phyloP scores from a whole-genome alignment of 352 stramenopile species.

The Nothophytophthora sp. region DNA sequence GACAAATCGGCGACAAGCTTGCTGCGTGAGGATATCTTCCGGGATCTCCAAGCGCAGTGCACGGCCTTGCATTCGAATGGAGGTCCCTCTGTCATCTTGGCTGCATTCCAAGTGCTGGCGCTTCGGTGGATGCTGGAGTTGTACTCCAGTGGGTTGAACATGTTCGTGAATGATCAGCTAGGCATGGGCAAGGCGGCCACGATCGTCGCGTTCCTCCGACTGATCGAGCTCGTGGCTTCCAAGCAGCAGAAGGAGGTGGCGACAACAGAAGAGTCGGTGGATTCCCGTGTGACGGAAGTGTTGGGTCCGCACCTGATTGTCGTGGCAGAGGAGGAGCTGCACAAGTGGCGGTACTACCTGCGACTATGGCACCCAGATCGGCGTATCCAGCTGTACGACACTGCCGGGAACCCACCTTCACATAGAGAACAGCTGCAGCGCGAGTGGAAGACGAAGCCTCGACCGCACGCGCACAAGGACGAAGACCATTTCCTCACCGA shows the following conservation, averaged over 20 bases:
- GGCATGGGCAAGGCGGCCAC: conserved; percentile 86
- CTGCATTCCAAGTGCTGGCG: conserved; percentile 74
- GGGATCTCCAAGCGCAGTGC: conserved; percentile 28
- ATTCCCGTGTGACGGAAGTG: background rate
- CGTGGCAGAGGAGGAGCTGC: conserved; percentile 69
- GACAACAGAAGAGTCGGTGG: conserved; percentile 1
- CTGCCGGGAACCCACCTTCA: conserved; percentile 14
- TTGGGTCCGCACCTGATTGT: conserved; percentile 75
- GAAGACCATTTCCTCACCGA: conserved; percentile 31
- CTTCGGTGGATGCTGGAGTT: conserved; percentile 85
- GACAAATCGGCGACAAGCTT: conserved; percentile 13
- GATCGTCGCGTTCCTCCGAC: conserved; percentile 71
- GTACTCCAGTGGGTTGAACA: conserved; percentile 59
- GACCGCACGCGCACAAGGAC: conserved; percentile 16
- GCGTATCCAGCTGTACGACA: conserved; percentile 66
- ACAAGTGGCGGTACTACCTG: conserved; percentile 82
- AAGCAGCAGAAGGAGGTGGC: conserved; percentile 15
- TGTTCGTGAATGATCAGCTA: conserved; percentile 85
- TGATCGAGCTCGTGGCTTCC: conserved; percentile 42
- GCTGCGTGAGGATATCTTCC: conserved; percentile 25
- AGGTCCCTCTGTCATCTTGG: conserved; percentile 47
- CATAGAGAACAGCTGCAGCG: conserved; percentile 49
- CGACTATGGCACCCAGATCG: conserved; percentile 50
- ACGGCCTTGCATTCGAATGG: conserved; percentile 19
- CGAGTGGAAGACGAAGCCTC: conserved; percentile 52